A percentile compares a stretch with the other conserved stretches of the same genome.
These are phyloP conservation scores for Heterobasidion irregulare DNA, from an alignment of 1,284 basidiomycete species.

Conservation along the genomic window DNA sequence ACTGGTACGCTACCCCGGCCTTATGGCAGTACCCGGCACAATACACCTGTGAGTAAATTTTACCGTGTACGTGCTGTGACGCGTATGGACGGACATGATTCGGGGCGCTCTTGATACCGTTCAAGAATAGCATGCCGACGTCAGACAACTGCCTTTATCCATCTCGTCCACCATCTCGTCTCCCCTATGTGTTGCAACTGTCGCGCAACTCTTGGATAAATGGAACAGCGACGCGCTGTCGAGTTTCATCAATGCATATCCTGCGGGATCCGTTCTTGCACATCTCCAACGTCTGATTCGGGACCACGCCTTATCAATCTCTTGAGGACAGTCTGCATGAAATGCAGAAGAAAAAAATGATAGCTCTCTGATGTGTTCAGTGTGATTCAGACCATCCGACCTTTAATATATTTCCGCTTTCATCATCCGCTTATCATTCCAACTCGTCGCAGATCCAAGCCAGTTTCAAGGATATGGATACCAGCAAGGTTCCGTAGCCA, in stretches of 20 bases:
- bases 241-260: too few relatives aligned
- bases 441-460: neutral
- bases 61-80: neutral
- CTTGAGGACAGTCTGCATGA: too few relatives aligned
- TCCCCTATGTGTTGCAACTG: neutral
- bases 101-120: neutral
- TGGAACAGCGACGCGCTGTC: neutral
- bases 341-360: too few relatives aligned
- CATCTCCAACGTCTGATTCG: too few relatives aligned
- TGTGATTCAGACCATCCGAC: too few relatives aligned
- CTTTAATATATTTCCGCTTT: too few relatives aligned
- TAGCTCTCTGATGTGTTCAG: too few relatives aligned
- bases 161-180: neutral
- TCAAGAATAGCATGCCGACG: neutral
- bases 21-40: neutral
- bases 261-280: too few relatives aligned
- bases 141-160: neutral
- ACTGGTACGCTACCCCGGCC: slow-evolving; percentile 1
- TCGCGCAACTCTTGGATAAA: neutral
- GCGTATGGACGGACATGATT: neutral
- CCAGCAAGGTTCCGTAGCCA: neutral
- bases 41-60: neutral
- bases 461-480: neutral
- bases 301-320: too few relatives aligned
- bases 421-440: too few relatives aligned